A percentile compares a stretch with the other conserved stretches of the same genome.
phyloP scores from a whole-genome alignment of 371 early-diverging fungal species.

The Gilbertella persicaria region DNA sequence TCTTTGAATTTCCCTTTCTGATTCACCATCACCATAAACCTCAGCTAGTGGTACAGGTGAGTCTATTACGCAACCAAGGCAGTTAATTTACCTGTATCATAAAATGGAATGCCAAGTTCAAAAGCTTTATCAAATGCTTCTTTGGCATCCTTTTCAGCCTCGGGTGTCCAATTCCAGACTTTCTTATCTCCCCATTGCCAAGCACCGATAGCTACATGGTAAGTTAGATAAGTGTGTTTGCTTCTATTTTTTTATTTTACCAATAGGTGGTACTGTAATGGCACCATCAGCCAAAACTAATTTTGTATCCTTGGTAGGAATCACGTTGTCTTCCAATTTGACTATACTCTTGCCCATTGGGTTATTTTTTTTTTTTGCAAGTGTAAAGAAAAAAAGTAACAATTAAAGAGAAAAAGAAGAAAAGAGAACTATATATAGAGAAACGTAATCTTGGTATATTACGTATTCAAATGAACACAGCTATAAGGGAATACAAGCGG shows the following conservation, averaged over 20 bases:
- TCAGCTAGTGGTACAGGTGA: slow-evolving; percentile 46
- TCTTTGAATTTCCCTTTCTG: slow-evolving; percentile 47
- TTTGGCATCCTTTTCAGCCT: slow-evolving; percentile 38
- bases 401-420: neutral
- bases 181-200: slow-evolving; percentile 59
- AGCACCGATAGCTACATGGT: slow-evolving; percentile 45
- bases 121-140: slow-evolving; percentile 40
- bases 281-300: slow-evolving; percentile 36
- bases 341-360: slow-evolving; percentile 11
- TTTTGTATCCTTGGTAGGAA: slow-evolving; percentile 51
- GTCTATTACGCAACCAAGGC: no score
- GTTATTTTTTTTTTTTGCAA: slow-evolving; percentile 3
- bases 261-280: slow-evolving; percentile 54
- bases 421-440: neutral
- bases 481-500: no score
- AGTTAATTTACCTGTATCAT: slow-evolving; percentile 47
- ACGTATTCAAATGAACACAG: no score
- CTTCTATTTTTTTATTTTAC: slow-evolving; percentile 17
- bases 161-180: slow-evolving; percentile 45
- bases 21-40: slow-evolving; percentile 57
- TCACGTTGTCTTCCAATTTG: slow-evolving; percentile 23
- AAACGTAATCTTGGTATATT: neutral
- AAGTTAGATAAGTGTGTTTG: neutral
- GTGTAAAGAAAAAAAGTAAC: slow-evolving; percentile 9
- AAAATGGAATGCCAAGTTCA: slow-evolving; percentile 37